Percentiles rank a stretch among this genome's conserved stretches.
phyloP scores from a whole-genome alignment of 148 eudicot genomes.

The Mesembryanthemum crystallinum region DNA sequence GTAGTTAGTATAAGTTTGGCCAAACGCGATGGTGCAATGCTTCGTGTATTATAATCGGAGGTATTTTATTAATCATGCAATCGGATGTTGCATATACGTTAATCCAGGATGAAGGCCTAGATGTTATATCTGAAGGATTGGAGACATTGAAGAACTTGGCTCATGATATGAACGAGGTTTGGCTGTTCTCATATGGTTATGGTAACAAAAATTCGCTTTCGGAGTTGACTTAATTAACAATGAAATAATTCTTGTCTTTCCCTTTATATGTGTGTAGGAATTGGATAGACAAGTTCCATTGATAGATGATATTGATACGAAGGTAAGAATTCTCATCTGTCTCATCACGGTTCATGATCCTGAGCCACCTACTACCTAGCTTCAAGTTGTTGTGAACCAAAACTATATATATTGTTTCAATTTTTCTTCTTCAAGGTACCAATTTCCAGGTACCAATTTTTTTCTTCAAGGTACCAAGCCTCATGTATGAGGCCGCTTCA shows the following conservation, averaged over 20 bases:
- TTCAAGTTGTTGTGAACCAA: too few species aligned
- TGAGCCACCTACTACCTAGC: background rate
- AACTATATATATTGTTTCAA: too few species aligned
- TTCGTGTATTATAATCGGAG: too few species aligned
- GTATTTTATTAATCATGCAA: background rate
- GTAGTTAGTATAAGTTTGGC: too few species aligned
- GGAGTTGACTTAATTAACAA: too few species aligned
- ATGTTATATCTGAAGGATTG: constrained; percentile 83
- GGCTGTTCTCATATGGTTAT: background rate
- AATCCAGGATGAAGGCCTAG: constrained; percentile 84
- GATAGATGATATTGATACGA: constrained; percentile 84
- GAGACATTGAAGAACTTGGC: constrained; percentile 92
- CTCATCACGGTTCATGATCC: background rate
- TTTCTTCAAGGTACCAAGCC: too few species aligned
- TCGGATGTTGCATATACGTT: background rate
- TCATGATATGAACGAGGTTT: constrained; percentile 91
- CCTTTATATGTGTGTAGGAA: constrained; percentile 43
- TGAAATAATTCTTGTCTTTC: constrained; percentile 3
- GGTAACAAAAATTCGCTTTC: too few species aligned
- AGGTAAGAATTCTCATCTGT: constrained; percentile 35
- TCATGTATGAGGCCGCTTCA: too few species aligned
- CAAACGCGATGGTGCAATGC: too few species aligned
- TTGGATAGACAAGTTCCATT: constrained; percentile 86
- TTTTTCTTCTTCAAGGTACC: too few species aligned
- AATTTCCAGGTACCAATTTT: too few species aligned